phyloP scores from a whole-genome alignment of 345 rosid genomes.

The Eucalyptus regnans region DNA sequence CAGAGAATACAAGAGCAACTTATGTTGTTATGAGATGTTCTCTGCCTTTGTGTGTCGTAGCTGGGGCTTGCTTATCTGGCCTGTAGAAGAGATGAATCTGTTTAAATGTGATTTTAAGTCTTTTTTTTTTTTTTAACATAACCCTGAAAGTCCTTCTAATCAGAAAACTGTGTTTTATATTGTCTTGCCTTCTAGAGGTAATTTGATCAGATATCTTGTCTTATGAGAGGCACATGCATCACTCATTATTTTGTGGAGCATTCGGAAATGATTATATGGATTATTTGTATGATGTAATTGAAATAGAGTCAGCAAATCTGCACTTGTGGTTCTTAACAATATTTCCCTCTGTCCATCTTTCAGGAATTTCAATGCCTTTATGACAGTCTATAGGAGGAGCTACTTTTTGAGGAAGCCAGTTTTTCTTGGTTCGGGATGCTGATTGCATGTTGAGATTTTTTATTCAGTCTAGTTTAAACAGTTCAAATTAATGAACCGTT shows the following conservation, averaged over 20 bases:
- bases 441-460: not conserved
- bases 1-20: not conserved
- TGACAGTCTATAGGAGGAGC: slow-evolving; percentile 1
- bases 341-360: not conserved
- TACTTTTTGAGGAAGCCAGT: not conserved
- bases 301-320: not conserved
- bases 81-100: not conserved
- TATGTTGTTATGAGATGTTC: not conserved
- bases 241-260: not conserved
- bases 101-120: not conserved
- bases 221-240: not conserved
- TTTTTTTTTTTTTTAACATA: not conserved
- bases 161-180: not conserved
- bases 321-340: not conserved
- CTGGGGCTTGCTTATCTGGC: not conserved
- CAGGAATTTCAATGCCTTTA: slow-evolving; percentile 45
- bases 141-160: not conserved
- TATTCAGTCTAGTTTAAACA: not conserved
- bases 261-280: not conserved
- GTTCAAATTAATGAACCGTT: not conserved
- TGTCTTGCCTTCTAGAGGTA: not conserved
- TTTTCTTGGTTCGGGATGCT: not conserved
- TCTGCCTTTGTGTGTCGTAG: not conserved
- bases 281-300: not conserved
- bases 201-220: not conserved